Base-by-base conservation (phyloP, 352 stramenopile species). In the Elongisporangium prolatum region DNA sequence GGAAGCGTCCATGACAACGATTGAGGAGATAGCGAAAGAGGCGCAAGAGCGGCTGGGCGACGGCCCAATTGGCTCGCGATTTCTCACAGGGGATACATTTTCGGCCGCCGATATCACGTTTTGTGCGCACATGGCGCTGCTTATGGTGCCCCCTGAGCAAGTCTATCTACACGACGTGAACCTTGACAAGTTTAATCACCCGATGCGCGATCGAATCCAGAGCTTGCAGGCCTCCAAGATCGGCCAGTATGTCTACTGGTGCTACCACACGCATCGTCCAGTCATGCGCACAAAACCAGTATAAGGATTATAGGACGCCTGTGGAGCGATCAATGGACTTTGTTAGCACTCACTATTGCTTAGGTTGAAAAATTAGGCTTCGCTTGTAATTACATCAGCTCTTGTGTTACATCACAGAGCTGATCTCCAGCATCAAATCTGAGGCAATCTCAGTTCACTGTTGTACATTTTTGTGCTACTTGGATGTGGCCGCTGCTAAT, bases 101-200 rank as follows among this genome's bases (percentile, higher is more conserved):
- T 76, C 77, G 1, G 72, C 77, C 0, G 74, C 74, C 14, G 77
- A 87, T 56, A 81, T 87, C 52, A 57, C 74, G 18, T 72, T 85
- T 51, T 87, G 72, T 22, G 66, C 77, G 9, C 77, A 87, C 57
- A 60, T 80, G n/a, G 62, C 70, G 14, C 25, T 81, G 48, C 21
- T 87, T 3, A 34, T 85, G 10, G 49, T 63, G 10, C 74, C 74
- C 1, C 56, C 62, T 11, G 64, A 85, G 48, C 69, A 82, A 54
- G 53, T 57, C 17, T 85, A 73, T 59, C 54, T 87, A 11, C 9
- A 1, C 28, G 28, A 5, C 8, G 9, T 40, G 28, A 40, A 13
- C 9, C 4, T 40, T 13, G 28, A 40, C 9, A 9, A 5, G 28
- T 40, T 40, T 13, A 9, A 40, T 9, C 28, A 40, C 28, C 68